These are phyloP conservation scores for Senecio squalidus DNA, from an alignment of 140 eudicot species.

Conservation along the genomic window DNA sequence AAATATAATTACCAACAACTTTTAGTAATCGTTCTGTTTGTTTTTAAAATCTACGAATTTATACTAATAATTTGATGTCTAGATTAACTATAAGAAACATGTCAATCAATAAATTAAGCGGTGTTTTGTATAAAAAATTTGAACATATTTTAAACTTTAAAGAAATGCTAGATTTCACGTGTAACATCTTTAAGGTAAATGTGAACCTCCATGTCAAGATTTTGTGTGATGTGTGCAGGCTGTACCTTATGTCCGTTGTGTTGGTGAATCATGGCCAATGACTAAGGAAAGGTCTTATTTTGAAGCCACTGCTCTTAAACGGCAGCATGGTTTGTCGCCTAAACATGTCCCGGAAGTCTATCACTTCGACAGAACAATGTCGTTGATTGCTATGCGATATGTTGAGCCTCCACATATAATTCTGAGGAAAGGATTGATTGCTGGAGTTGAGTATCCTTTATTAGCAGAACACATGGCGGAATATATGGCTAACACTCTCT, in stretches of 20 bases:
- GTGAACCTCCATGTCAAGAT: no score
- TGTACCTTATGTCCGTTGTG: slow-evolving; percentile 81
- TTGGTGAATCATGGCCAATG: slow-evolving; percentile 99
- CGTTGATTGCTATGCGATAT: slow-evolving; percentile 54
- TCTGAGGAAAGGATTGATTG: slow-evolving; percentile 78
- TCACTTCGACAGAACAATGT: not conserved
- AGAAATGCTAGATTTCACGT: no score
- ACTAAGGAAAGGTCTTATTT: slow-evolving; percentile 90
- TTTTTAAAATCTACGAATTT: no score
- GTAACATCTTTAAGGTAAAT: no score
- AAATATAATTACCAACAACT: no score
- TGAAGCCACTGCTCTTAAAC: slow-evolving; percentile 61
- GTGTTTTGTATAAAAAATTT: no score
- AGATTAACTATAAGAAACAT: no score
- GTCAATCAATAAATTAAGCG: no score
- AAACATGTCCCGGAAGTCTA: not conserved
- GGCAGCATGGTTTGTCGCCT: not conserved
- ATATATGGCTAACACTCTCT: slow-evolving; percentile 76
- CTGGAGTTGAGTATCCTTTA: slow-evolving; percentile 77
- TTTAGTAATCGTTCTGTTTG: no score
- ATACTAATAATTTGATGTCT: no score
- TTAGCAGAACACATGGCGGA: slow-evolving; percentile 89
- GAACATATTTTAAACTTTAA: no score
- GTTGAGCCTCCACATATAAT: slow-evolving; percentile 91
- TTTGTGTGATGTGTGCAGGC: slow-evolving; percentile 43